A percentile compares a stretch with the other conserved stretches of the same genome.
These are phyloP conservation scores for Trichaptum fuscoviolaceum DNA, from an alignment of 768 basidiomycete genomes.

Conservation along the genomic window DNA sequence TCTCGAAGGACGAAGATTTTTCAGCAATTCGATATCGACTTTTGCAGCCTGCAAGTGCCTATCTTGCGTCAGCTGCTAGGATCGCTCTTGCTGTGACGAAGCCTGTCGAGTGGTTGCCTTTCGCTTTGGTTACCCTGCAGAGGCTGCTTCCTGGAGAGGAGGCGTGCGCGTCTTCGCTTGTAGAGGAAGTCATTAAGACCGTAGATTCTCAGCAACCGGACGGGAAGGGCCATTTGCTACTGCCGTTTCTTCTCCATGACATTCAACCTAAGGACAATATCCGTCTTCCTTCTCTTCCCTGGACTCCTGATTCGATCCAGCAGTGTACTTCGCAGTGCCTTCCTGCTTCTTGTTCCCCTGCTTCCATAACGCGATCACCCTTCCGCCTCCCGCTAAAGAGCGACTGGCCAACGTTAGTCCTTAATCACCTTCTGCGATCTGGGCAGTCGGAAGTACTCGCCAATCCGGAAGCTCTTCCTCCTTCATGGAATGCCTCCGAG, in stretches of 20 bases:
- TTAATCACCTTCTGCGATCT: slow-evolving; percentile 79
- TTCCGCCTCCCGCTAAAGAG: slow-evolving; percentile 38
- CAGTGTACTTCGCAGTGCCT: slow-evolving; percentile 50
- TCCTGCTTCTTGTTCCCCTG: slow-evolving; percentile 16
- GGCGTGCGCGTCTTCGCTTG: slow-evolving; percentile 39
- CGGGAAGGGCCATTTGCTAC: slow-evolving; percentile 25
- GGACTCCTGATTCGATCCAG: slow-evolving; percentile 51
- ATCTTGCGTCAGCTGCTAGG: background rate
- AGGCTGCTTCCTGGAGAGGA: slow-evolving; percentile 74
- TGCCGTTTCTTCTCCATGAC: slow-evolving; percentile 54
- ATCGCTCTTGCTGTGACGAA: background rate
- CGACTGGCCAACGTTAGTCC: slow-evolving; percentile 66
- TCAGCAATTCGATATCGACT: background rate
- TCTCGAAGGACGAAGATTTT: background rate
- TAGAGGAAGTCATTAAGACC: slow-evolving; percentile 31
- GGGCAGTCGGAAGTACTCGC: slow-evolving; percentile 68
- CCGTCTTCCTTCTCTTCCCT: slow-evolving; percentile 45
- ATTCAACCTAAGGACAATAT: slow-evolving; percentile 37
- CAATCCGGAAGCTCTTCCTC: slow-evolving; percentile 39
- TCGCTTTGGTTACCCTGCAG: slow-evolving; percentile 51
- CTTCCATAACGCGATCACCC: slow-evolving; percentile 30
- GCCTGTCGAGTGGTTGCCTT: slow-evolving; percentile 48
- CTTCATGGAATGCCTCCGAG: slow-evolving; percentile 75
- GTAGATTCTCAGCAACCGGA: background rate
- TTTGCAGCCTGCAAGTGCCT: background rate